Evolutionary conservation across 805 yeast species (phyloP), one percentile per base, ranked within the genome.

Genomic region (Teunomyces tritomae): DNA sequence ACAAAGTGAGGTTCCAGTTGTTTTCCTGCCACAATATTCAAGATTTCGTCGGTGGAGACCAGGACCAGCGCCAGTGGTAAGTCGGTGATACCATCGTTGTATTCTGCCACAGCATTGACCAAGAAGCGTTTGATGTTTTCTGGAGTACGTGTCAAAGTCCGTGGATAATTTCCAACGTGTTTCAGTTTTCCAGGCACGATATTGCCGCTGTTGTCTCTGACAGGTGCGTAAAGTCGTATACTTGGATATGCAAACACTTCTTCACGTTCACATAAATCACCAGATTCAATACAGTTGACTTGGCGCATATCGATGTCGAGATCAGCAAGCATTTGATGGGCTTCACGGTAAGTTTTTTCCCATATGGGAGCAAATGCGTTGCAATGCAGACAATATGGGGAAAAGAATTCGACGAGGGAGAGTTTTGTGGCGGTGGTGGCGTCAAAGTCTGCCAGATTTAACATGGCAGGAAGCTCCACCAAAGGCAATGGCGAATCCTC

Each of bases 331-430:
- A 79, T 83, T 8, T 65, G 62, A 32, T 74, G 64, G 56, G 80
- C 77, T 3, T 65, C 62, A 20, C 70, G 57, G 68, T 81, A 87
- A 0, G 92, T 78, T 47, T 77, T 72, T 49, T 82, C 78, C 97
- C 98, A 94, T 6, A 70, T 75, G 1, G 99, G 98, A 2, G 88
- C 94, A 45, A 94, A 68, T 6, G 69, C 73, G 51, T 71, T 77
- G 68, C 99, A 94, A 66, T 92, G 98, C 6, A 71, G 63, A 63
- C 99, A 94, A 58, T 84, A 84, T 0, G 99, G 99, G 28, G 96
- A 89, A 62, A 68, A 94, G 67, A 89, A 91, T 67, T 92, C 97
- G 29, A 92, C 84, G 59, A 92, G 76, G 58, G 90, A 85, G 16
- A 83, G 67, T 2, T 85, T 85, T 8, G 73, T 66, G 14, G 71